Percentiles rank a stretch among this genome's conserved stretches.
Evolutionary conservation across 2,329 filamentous ascomycete genomes (phyloP).

Genomic region (Malbranchea cinnamomea): DNA sequence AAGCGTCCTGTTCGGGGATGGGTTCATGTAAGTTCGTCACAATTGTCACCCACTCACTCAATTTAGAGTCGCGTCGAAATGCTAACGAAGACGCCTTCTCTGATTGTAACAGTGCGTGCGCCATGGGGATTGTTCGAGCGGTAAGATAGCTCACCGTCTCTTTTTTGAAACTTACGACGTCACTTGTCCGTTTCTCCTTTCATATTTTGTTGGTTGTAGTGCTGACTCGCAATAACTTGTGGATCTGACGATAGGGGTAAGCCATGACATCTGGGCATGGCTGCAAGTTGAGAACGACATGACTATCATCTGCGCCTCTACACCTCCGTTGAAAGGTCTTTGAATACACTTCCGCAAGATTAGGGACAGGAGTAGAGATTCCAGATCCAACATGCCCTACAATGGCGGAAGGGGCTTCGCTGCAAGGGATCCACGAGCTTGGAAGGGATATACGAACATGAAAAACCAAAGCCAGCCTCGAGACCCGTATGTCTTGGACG

Average conservation of each 20-base stretch:
- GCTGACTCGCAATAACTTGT: not conserved
- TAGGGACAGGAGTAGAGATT: too few relatives aligned
- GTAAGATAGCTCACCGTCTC: constrained; percentile 3
- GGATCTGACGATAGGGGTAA: constrained; percentile 2
- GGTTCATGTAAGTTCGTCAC: constrained; percentile 4
- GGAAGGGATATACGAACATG: too few relatives aligned
- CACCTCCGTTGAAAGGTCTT: constrained; percentile 5
- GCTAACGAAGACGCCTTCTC: too few relatives aligned
- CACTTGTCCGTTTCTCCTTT: constrained; percentile 3
- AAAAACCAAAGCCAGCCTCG: too few relatives aligned
- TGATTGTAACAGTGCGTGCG: constrained; percentile 4
- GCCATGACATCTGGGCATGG: constrained; percentile 5
- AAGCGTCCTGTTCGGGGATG: constrained; percentile 4
- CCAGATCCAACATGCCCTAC: too few relatives aligned
- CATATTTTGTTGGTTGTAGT: not conserved
- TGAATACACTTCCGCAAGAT: constrained; percentile 5
- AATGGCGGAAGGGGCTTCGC: too few relatives aligned
- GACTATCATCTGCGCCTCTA: constrained; percentile 6
- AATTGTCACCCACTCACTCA: not conserved
- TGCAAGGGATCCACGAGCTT: too few relatives aligned
- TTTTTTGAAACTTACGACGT: constrained; percentile 7
- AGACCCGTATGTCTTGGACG: too few relatives aligned
- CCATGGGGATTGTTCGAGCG: constrained; percentile 4
- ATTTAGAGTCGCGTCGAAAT: not conserved
- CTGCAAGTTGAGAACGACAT: constrained; percentile 4